A percentile compares a stretch with the other conserved stretches of the same genome.
These are phyloP conservation scores for Verticillium alfalfae DNA, from an alignment of 2,329 filamentous ascomycete genomes.

Conservation along the genomic window DNA sequence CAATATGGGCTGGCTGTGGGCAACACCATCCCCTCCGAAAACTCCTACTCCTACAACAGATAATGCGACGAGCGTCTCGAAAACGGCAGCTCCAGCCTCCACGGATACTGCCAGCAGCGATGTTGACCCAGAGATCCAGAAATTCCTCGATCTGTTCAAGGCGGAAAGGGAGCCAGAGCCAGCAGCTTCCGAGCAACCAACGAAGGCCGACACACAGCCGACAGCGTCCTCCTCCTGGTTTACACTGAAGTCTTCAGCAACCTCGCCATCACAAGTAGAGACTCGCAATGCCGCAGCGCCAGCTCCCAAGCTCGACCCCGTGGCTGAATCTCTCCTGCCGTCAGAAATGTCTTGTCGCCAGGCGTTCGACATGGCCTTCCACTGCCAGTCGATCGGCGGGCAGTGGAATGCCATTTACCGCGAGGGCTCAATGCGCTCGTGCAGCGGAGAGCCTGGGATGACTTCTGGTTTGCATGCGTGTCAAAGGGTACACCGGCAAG, in stretches of 20 bases:
- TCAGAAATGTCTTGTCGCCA: constrained; percentile 81
- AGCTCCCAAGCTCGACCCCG: constrained; percentile 29
- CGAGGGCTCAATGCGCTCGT: constrained; percentile 69
- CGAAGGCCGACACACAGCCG: constrained; percentile 13
- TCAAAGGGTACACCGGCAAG: constrained; percentile 55
- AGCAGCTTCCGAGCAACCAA: constrained; percentile 10
- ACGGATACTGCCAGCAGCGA: constrained; percentile 9
- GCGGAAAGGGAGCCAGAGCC: constrained; percentile 19
- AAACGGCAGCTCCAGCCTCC: constrained; percentile 11
- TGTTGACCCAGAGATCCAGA: constrained; percentile 46
- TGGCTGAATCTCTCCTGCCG: constrained; percentile 68
- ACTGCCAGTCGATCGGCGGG: constrained; percentile 85
- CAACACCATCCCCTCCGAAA: constrained; percentile 30
- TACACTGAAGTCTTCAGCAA: constrained; percentile 22
- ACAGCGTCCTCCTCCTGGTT: constrained; percentile 23
- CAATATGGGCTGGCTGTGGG: constrained; percentile 60
- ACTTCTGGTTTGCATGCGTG: constrained; percentile 99
- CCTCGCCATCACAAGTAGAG: constrained; percentile 9
- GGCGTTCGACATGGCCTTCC: constrained; percentile 89
- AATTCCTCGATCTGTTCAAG: constrained; percentile 45
- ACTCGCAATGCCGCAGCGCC: constrained; percentile 9
- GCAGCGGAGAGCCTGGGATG: constrained; percentile 79
- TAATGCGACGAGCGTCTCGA: constrained; percentile 14
- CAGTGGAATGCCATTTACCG: constrained; percentile 92
- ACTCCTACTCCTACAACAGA: constrained; percentile 12